phyloP scores from a whole-genome alignment of 345 rosid genomes.

The Eucalyptus leucophloia region DNA sequence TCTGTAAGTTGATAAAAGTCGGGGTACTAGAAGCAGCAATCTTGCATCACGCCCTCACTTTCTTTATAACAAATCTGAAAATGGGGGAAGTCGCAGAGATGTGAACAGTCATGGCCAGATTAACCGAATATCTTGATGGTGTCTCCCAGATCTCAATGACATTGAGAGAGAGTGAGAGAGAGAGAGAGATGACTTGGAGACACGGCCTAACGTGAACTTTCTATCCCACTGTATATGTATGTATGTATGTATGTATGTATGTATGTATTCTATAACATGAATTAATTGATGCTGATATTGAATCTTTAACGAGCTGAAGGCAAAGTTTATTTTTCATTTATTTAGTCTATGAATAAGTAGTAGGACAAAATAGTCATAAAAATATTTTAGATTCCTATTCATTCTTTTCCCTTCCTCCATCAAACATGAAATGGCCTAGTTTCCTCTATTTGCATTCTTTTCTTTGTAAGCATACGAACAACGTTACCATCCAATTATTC shows the following conservation, averaged over 20 bases:
- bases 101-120: no score
- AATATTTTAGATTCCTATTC: background rate
- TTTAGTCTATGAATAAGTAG: background rate
- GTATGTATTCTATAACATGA: no score
- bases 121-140: no score
- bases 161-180: background rate
- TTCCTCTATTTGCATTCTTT: background rate
- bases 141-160: no score
- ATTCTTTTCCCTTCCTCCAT: background rate
- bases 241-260: no score
- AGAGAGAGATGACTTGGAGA: background rate
- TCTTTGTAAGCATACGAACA: no score
- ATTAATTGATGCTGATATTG: background rate
- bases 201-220: background rate
- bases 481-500: no score
- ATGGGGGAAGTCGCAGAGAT: background rate
- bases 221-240: no score
- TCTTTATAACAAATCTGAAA: background rate
- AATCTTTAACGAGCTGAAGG: background rate
- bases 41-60: background rate
- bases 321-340: background rate
- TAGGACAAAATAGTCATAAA: background rate
- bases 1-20: no score
- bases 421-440: background rate
- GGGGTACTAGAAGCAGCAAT: background rate